Percentiles rank a stretch among this genome's conserved stretches.
phyloP scores from a whole-genome alignment of 2,329 filamentous ascomycete species.

The Penicillium crustosum region DNA sequence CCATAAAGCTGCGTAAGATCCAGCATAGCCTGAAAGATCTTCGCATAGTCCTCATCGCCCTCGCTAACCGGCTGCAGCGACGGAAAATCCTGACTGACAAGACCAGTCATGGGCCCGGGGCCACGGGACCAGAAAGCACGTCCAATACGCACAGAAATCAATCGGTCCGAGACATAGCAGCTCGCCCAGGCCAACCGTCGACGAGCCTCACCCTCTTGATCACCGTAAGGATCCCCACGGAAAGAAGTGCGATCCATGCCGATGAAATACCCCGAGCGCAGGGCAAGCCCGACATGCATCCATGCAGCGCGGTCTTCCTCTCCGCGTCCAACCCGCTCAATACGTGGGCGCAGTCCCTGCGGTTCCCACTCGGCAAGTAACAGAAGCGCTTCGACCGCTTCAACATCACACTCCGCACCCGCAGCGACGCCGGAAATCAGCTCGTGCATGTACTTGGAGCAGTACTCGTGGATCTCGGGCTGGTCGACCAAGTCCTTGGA shows the following conservation, averaged over 20 bases:
- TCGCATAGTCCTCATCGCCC: conserved; percentile 65
- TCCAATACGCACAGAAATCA: conserved; percentile 69
- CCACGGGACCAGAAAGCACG: conserved; percentile 73
- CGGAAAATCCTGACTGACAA: conserved; percentile 67
- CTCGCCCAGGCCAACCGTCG: conserved; percentile 68
- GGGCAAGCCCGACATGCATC: conserved; percentile 72
- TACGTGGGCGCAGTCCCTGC: conserved; percentile 60
- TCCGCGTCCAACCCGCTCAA: conserved; percentile 65
- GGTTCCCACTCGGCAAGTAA: conserved; percentile 73
- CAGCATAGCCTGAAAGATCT: conserved; percentile 68
- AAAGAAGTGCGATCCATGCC: conserved; percentile 69
- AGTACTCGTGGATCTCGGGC: conserved; percentile 63
- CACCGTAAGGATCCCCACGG: conserved; percentile 59
- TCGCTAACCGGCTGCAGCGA: conserved; percentile 59
- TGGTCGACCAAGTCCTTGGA: conserved; percentile 69
- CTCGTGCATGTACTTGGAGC: conserved; percentile 68
- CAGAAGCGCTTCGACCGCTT: conserved; percentile 68
- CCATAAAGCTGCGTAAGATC: conserved; percentile 71
- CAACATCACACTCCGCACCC: conserved; percentile 65
- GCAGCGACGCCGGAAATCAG: conserved; percentile 67
- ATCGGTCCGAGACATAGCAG: conserved; percentile 66
- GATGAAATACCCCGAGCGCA: conserved; percentile 69
- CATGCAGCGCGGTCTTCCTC: conserved; percentile 73
- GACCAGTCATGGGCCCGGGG: conserved; percentile 64
- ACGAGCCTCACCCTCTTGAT: conserved; percentile 60